Evolutionary conservation across 1,284 basidiomycete species (phyloP).

Genomic region (Veloboletus limbatus): DNA sequence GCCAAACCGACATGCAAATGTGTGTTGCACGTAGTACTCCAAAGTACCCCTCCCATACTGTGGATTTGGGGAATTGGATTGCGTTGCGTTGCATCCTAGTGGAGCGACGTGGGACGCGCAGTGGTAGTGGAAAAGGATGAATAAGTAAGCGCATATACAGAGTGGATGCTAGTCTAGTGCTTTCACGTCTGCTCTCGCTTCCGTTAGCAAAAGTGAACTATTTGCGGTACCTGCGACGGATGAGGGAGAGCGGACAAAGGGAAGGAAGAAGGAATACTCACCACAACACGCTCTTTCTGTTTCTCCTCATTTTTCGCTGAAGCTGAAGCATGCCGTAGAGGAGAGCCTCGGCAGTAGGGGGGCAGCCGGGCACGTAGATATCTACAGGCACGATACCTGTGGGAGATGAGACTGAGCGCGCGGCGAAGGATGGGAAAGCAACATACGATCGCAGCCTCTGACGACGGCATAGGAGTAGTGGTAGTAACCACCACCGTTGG

Average conservation of each 20-base stretch:
- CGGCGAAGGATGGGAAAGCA: not conserved
- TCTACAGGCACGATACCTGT: slow-evolving; percentile 95
- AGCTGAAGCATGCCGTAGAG: slow-evolving; percentile 94
- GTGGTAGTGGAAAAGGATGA: not conserved
- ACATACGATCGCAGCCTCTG: slow-evolving; percentile 94
- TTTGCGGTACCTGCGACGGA: slow-evolving; percentile 30
- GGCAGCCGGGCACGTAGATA: slow-evolving; percentile 96
- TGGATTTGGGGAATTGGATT: no score
- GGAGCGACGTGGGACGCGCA: slow-evolving; percentile 3
- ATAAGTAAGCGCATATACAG: slow-evolving; percentile 21
- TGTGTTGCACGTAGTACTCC: no score
- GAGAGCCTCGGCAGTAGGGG: slow-evolving; percentile 91
- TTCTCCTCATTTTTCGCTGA: slow-evolving; percentile 95
- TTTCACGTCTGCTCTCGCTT: slow-evolving; percentile 4
- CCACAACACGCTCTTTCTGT: slow-evolving; percentile 90
- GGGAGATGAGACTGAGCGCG: not conserved
- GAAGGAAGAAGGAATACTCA: slow-evolving; percentile 38
- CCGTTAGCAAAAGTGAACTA: slow-evolving; percentile 6
- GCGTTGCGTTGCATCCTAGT: not conserved
- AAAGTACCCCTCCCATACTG: no score
- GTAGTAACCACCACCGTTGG: slow-evolving; percentile 98
- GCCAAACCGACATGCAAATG: no score
- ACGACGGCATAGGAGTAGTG: slow-evolving; percentile 99
- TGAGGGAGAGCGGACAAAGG: not conserved
- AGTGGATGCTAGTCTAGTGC: slow-evolving; percentile 25